Evolutionary conservation across 331 rosid species (phyloP), one percentile per base, ranked within the genome.

Genomic region (Ulmus americana): DNA sequence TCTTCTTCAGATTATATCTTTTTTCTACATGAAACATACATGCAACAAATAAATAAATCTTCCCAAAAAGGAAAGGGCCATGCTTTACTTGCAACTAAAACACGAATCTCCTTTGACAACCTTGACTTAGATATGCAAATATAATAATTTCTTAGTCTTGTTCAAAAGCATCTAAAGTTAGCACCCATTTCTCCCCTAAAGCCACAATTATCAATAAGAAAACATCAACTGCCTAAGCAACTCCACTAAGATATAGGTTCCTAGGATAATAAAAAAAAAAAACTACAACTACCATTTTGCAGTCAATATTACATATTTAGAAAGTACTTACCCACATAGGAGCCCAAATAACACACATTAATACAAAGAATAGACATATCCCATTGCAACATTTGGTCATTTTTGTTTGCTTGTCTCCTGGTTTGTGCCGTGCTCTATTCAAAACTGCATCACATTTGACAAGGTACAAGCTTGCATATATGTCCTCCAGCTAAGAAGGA

Each of bases 311-410:
- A 7, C 16, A 64, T 18, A 57, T 64, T 46, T 46, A 55, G 59
- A 50, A 61, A 63, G 77, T 51, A 49, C 88, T 77, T 79, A 94
- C 99, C 97, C 87, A 88, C 99, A 94, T 94, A 15, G 99, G 99
- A 71, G 99, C 97, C 99, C 99, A 94, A 71, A 94, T 90, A 61
- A 94, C 99, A 67, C 91, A 87, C 10, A 94, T 78, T 71, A 94
- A 72, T 65, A 94, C 76, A 64, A 94, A 94, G 82, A 94, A 84
- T 50, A 94, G 81, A 75, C 97, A 94, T 59, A 94, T 94, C 52
- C 99, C 99, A 67, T 85, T 94, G 84, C 95, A 90, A 78, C 95
- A 94, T 78, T 94, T 94, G 70, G 97, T 94, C 95, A 85, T 82
- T 64, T 41, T 74, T 0, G 99, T 82, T 78, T 94, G 99, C 72